Evolutionary conservation across 805 yeast genomes (phyloP).

Genomic region (Saturnispora quitensis): DNA sequence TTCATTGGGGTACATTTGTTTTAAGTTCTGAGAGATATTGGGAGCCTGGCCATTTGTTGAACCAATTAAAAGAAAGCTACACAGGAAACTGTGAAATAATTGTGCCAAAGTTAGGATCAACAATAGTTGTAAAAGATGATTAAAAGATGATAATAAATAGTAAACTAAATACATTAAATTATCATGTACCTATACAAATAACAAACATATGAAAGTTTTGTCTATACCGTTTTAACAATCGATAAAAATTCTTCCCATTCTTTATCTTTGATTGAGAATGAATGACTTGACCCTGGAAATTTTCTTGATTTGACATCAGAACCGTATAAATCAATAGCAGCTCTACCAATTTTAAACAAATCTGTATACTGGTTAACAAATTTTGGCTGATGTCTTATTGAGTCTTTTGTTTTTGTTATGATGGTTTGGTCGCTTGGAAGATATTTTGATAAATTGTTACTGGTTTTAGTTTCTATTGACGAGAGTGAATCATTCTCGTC

Average conservation of each 20-base stretch:
- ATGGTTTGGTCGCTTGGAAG: background rate
- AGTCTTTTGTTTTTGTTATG: background rate
- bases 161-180: background rate
- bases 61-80: conserved; percentile 36
- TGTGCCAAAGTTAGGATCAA: conserved; percentile 72
- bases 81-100: conserved; percentile 33
- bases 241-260: conserved; percentile 39
- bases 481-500: conserved; percentile 16
- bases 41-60: conserved; percentile 66
- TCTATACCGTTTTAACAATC: conserved; percentile 15
- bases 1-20: conserved; percentile 95
- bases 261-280: conserved; percentile 61
- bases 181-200: background rate
- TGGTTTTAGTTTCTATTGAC: conserved; percentile 17
- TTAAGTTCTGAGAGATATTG: conserved; percentile 79
- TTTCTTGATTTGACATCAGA: conserved; percentile 43
- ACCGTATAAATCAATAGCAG: conserved; percentile 45
- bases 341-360: conserved; percentile 38
- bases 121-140: conserved; percentile 40
- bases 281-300: conserved; percentile 62
- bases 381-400: conserved; percentile 27
- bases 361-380: conserved; percentile 67
- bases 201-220: background rate
- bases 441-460: background rate
- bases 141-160: background rate